phyloP scores from a whole-genome alignment of 2,329 filamentous ascomycete species.

The Colletotrichum australisinense region DNA sequence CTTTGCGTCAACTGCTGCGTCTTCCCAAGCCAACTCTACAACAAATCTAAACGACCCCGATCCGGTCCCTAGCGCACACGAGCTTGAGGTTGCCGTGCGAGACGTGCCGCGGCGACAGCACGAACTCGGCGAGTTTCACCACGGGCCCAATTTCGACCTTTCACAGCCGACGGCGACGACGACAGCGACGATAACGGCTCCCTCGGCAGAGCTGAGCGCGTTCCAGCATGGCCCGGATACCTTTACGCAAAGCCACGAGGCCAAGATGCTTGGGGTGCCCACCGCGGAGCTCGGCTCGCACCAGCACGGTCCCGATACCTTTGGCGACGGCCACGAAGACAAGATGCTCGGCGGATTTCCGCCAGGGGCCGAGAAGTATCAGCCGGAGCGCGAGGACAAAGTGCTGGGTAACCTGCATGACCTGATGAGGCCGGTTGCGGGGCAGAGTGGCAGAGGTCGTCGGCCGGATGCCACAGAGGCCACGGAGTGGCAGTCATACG shows the following conservation, averaged over 20 bases:
- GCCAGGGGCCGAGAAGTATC: constrained; percentile 17
- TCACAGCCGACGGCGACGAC: neutral
- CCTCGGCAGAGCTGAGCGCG: constrained; percentile 26
- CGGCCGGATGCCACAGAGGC: neutral
- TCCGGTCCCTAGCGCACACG: constrained; percentile 25
- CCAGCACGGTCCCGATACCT: constrained; percentile 31
- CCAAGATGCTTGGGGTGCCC: constrained; percentile 26
- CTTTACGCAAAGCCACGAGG: constrained; percentile 19
- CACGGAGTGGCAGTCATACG: constrained; percentile 12
- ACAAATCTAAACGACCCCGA: constrained; percentile 26
- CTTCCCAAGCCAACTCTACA: constrained; percentile 23
- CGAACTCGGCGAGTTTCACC: constrained; percentile 29
- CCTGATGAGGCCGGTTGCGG: constrained; percentile 9
- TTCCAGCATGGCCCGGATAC: constrained; percentile 32
- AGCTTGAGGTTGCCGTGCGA: constrained; percentile 28
- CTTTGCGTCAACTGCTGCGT: neutral
- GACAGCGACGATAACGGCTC: neutral
- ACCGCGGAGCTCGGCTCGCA: constrained; percentile 29
- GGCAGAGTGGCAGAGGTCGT: constrained; percentile 5
- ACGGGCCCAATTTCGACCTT: constrained; percentile 18
- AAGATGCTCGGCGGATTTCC: constrained; percentile 27
- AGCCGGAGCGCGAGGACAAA: constrained; percentile 29
- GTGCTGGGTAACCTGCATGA: constrained; percentile 30
- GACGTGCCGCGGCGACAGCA: constrained; percentile 30
- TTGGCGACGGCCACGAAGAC: constrained; percentile 29